Conservation (phyloP, 2,329 filamentous ascomycete species). For the Dactylellina parvicollis region DNA sequence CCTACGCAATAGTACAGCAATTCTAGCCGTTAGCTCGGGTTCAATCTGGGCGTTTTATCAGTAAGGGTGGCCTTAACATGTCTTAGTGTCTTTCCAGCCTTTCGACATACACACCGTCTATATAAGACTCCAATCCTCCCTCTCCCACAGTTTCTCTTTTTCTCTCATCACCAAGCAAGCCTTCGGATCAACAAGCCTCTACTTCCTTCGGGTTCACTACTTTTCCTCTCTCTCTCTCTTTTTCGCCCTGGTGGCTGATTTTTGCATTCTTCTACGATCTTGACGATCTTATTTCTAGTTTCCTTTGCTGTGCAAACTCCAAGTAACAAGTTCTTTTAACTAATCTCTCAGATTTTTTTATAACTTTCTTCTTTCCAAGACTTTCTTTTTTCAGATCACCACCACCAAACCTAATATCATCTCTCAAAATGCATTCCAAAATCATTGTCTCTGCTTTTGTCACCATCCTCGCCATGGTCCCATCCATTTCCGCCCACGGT, state of each 20-base stretch:
- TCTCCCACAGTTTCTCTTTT: constrained; percentile 4
- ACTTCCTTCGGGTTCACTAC: constrained; percentile 36
- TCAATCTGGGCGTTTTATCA: background rate
- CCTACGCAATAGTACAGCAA: constrained; percentile 22
- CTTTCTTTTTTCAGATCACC: constrained; percentile 32
- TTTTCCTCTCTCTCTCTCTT: constrained; percentile 16
- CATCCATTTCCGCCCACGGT: constrained; percentile 70
- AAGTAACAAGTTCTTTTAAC: constrained; percentile 40
- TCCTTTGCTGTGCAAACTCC: constrained; percentile 47
- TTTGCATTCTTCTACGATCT: constrained; percentile 48
- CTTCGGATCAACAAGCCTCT: constrained; percentile 44
- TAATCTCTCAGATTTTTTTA: constrained; percentile 22
- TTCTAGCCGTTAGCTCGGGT: constrained; percentile 3
- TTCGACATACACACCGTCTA: background rate
- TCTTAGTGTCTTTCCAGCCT: background rate
- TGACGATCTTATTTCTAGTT: constrained; percentile 50
- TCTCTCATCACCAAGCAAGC: constrained; percentile 46
- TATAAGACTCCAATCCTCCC: constrained; percentile 4
- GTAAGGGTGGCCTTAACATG: background rate
- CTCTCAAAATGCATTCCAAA: constrained; percentile 62
- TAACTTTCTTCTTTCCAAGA: constrained; percentile 1
- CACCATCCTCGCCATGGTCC: constrained; percentile 67
- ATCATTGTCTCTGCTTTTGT: constrained; percentile 61
- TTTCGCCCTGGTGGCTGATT: constrained; percentile 52
- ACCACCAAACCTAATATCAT: constrained; percentile 7